phyloP scores from a whole-genome alignment of 1,284 basidiomycete genomes.

The Naganishia sp. region DNA sequence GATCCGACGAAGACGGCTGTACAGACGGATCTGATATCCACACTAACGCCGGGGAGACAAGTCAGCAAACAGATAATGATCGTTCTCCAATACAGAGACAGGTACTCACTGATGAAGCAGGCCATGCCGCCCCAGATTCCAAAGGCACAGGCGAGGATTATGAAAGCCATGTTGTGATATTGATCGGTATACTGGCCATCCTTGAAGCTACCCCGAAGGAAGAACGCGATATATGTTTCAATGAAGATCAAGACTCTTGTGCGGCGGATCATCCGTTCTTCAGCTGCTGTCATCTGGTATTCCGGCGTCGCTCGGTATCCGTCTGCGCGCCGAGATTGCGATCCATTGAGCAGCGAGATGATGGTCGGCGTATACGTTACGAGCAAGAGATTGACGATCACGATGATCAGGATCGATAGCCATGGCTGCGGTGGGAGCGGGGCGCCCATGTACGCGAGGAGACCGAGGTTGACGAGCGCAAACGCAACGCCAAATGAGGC shows the following conservation, averaged over 20 bases:
- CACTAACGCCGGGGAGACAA: no score
- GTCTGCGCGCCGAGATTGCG: background rate
- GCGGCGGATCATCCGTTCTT: background rate
- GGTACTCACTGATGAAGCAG: no score
- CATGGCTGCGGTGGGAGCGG: conserved; percentile 12
- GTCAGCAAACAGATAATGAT: no score
- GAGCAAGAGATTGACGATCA: background rate
- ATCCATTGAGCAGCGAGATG: background rate
- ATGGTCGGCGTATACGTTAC: conserved; percentile 3
- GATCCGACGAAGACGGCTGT: no score
- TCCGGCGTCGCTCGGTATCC: background rate
- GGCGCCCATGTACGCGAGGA: conserved; percentile 16
- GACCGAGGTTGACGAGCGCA: conserved; percentile 11
- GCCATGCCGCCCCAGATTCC: background rate
- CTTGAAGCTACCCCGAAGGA: conserved; percentile 13
- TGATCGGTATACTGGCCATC: conserved; percentile 10
- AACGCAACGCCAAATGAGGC: conserved; percentile 11
- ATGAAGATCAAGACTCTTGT: conserved; percentile 10
- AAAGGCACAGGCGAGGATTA: no score
- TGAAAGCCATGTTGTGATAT: background rate
- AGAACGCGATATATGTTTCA: background rate
- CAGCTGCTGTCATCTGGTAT: background rate
- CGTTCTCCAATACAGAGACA: no score
- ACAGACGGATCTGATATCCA: no score
- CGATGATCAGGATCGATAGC: conserved; percentile 10